Percentiles rank a stretch among this genome's conserved stretches.
phyloP scores from a whole-genome alignment of 257 asterid species.

The Lithospermum erythrorhizon region DNA sequence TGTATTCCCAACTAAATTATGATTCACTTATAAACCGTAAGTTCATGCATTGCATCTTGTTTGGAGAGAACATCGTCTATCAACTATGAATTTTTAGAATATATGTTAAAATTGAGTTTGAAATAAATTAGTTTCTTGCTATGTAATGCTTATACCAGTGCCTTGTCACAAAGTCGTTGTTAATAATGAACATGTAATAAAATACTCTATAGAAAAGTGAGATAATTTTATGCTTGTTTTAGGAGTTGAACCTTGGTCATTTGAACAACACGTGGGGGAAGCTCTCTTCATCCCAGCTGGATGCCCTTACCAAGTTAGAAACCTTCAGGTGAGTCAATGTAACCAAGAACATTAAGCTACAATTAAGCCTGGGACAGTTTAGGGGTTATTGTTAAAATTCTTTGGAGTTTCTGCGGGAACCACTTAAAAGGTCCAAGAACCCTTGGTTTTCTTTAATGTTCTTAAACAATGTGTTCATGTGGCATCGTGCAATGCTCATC shows the following conservation, averaged over 20 bases:
- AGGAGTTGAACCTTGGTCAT: slow-evolving; percentile 97
- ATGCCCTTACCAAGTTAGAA: slow-evolving; percentile 85
- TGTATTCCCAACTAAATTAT: too few species aligned
- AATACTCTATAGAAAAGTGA: neutral
- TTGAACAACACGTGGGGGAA: slow-evolving; percentile 78
- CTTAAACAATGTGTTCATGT: neutral
- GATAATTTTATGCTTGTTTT: slow-evolving; percentile 1
- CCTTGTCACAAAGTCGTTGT: too few species aligned
- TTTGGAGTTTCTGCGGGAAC: neutral
- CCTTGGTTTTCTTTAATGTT: neutral
- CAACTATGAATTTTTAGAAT: too few species aligned
- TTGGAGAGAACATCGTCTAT: too few species aligned
- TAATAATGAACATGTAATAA: neutral
- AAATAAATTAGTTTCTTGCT: too few species aligned
- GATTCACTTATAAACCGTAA: too few species aligned
- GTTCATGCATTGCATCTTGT: too few species aligned
- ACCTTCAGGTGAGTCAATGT: slow-evolving; percentile 62
- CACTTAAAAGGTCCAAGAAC: neutral
- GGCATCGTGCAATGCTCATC: neutral
- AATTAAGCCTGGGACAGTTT: neutral
- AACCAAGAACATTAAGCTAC: neutral
- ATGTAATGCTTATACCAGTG: too few species aligned
- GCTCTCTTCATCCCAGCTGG: slow-evolving; percentile 92
- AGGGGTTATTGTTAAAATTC: neutral
- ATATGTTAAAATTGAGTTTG: too few species aligned